phyloP scores from a whole-genome alignment of 306 rosid genomes.

The Notholithocarpus densiflorus region DNA sequence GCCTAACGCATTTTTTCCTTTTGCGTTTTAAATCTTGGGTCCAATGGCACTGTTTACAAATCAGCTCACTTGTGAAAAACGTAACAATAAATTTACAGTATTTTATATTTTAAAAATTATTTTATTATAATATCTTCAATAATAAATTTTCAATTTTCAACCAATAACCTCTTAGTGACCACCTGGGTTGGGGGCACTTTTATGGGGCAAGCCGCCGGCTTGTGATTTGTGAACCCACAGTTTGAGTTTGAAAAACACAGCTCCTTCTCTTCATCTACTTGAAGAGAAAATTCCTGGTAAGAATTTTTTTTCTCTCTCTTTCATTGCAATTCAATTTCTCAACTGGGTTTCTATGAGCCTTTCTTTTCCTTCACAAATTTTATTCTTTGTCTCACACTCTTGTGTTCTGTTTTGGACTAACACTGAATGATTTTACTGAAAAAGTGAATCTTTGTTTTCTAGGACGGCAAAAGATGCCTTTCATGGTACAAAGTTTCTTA shows the following conservation, averaged over 20 bases:
- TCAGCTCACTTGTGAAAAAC: no score
- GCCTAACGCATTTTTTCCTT: no score
- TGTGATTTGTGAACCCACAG: neutral
- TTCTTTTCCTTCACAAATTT: neutral
- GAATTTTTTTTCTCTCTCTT: neutral
- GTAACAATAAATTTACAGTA: no score
- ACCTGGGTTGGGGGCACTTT: no score
- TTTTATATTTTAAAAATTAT: no score
- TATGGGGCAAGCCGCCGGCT: no score
- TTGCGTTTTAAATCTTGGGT: no score
- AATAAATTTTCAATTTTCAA: no score
- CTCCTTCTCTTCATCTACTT: neutral
- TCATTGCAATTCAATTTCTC: neutral
- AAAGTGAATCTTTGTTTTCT: neutral
- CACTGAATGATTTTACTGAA: neutral
- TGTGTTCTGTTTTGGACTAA: neutral
- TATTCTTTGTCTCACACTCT: neutral
- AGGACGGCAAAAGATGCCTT: neutral
- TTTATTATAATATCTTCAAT: no score
- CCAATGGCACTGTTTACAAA: accelerated
- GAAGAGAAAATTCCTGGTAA: neutral
- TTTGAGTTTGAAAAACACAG: neutral
- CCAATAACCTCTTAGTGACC: no score
- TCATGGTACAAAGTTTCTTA: neutral
- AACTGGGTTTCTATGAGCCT: neutral